Evolutionary conservation across 768 basidiomycete genomes (phyloP).

Genomic region (Phaeotremella fagi): DNA sequence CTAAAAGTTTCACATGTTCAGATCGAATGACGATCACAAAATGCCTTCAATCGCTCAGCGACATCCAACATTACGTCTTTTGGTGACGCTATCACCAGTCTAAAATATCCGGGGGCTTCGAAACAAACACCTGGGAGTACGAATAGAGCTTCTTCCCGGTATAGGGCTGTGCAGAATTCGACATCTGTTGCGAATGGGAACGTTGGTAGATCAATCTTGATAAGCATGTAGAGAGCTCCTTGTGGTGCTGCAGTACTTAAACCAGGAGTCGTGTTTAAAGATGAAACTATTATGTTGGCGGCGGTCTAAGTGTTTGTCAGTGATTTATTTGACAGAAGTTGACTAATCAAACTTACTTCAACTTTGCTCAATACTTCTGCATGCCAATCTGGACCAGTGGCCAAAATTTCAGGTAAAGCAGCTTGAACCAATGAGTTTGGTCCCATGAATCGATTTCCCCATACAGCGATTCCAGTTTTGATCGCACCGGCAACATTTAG

Average conservation of each 20-base stretch:
- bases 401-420: constrained; percentile 39
- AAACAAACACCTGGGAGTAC: constrained; percentile 45
- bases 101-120: constrained; percentile 36
- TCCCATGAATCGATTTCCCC: constrained; percentile 47
- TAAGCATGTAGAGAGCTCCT: constrained; percentile 43
- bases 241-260: constrained; percentile 25
- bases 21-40: constrained; percentile 27
- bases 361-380: constrained; percentile 37
- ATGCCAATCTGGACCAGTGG: constrained; percentile 34
- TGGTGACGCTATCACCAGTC: constrained; percentile 39
- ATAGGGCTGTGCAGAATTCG: constrained; percentile 41
- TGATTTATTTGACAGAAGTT: not conserved
- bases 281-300: constrained; percentile 29
- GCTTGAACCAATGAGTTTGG: constrained; percentile 42
- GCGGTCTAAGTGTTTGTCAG: constrained; percentile 14
- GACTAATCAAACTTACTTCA: constrained; percentile 20
- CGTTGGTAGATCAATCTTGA: constrained; percentile 25
- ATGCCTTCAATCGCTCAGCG: constrained; percentile 31
- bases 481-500: constrained; percentile 35
- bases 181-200: constrained; percentile 40
- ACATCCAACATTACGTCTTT: constrained; percentile 40
- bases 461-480: constrained; percentile 37
- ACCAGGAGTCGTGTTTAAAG: constrained; percentile 30
- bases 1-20: no score
- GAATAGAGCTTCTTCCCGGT: constrained; percentile 42